A percentile compares a stretch with the other conserved stretches of the same genome.
phyloP scores from a whole-genome alignment of 2,329 filamentous ascomycete genomes.

The Fusarium sp. region DNA sequence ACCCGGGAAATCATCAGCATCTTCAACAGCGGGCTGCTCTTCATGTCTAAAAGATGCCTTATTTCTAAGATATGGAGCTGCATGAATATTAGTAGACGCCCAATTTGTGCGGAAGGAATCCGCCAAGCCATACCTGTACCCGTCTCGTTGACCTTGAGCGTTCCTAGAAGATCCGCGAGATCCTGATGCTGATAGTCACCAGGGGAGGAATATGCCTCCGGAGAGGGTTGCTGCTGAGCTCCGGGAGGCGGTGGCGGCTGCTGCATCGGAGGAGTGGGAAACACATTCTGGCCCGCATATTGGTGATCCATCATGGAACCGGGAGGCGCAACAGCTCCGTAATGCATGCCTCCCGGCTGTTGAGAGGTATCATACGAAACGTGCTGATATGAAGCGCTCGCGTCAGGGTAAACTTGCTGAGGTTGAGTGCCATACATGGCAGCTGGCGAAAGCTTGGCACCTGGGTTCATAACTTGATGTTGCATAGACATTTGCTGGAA shows the following conservation, averaged over 20 bases:
- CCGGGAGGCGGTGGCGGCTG: conserved; percentile 37
- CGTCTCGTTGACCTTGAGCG: conserved; percentile 86
- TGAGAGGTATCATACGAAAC: conserved; percentile 61
- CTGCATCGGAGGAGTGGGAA: conserved; percentile 64
- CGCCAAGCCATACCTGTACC: conserved; percentile 76
- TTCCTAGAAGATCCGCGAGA: conserved; percentile 83
- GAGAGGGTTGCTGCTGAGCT: conserved; percentile 51
- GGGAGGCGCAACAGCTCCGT: conserved; percentile 63
- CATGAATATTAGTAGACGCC: conserved; percentile 10
- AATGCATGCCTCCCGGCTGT: conserved; percentile 63
- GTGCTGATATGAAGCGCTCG: conserved; percentile 59
- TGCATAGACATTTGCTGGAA: conserved; percentile 65
- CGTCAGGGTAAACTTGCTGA: conserved; percentile 62
- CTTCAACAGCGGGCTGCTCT: conserved; percentile 74
- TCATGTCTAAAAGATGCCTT: conserved; percentile 63
- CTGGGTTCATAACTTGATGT: conserved; percentile 57
- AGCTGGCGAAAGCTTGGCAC: conserved; percentile 55
- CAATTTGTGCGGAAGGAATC: not conserved
- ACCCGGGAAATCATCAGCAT: conserved; percentile 78
- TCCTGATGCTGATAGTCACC: conserved; percentile 77
- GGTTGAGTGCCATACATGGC: conserved; percentile 61
- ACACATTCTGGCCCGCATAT: conserved; percentile 63
- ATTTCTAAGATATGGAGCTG: conserved; percentile 86
- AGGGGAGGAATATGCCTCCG: conserved; percentile 67
- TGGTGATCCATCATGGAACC: conserved; percentile 63